A percentile compares a stretch with the other conserved stretches of the same genome.
phyloP scores from a whole-genome alignment of 352 stramenopile species.

The Nothophytophthora sp. region DNA sequence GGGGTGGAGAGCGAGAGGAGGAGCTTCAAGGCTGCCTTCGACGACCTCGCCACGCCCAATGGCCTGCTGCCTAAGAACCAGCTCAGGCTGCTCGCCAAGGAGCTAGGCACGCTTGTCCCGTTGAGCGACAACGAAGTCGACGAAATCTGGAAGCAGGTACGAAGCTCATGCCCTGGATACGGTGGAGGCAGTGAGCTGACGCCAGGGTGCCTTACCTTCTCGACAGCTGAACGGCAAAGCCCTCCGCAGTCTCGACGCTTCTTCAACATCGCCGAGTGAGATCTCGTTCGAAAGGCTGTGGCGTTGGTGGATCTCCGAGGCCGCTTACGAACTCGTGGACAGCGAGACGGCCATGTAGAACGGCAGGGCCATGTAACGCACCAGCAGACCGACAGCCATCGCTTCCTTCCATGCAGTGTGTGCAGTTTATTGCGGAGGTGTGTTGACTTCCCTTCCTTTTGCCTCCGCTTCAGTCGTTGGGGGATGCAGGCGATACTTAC shows the following conservation, averaged over 20 bases:
- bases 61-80: constrained; percentile 29
- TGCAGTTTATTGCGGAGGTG: constrained; percentile 27
- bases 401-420: constrained; percentile 23
- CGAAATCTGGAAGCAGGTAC: constrained; percentile 49
- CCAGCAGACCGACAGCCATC: constrained; percentile 1
- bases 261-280: background rate
- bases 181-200: too few species aligned
- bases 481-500: constrained; percentile 31
- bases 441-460: constrained; percentile 11
- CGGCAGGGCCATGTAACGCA: background rate
- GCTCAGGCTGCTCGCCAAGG: constrained; percentile 29
- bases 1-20: constrained; percentile 14
- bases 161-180: too few species aligned
- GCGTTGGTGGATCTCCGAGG: constrained; percentile 61
- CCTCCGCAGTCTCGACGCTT: background rate
- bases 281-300: constrained; percentile 46
- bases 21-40: constrained; percentile 35
- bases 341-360: background rate
- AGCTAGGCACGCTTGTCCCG: constrained; percentile 28
- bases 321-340: constrained; percentile 26
- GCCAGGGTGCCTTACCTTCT: background rate
- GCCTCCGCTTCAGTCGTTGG: too few species aligned
- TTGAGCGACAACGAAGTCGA: constrained; percentile 47
- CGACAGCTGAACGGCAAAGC: constrained; percentile 1
- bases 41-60: constrained; percentile 10